These are phyloP conservation scores for Daedalea quercina DNA, from an alignment of 768 basidiomycete genomes.

Conservation along the genomic window DNA sequence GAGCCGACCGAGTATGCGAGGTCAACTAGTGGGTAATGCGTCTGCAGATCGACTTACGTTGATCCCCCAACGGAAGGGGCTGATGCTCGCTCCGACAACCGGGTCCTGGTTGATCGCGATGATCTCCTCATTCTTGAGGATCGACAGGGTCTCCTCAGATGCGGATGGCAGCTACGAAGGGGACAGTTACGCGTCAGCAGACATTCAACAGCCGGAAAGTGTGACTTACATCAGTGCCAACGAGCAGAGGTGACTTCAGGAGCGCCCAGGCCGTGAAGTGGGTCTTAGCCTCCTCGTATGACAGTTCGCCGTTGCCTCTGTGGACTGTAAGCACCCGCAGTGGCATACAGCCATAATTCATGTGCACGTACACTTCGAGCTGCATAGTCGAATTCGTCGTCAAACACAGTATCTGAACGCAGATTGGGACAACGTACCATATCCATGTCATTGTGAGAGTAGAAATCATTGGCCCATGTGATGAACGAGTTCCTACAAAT, in stretches of 20 bases:
- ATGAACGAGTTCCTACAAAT: conserved; percentile 53
- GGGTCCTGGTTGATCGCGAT: conserved; percentile 66
- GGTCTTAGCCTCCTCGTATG: conserved; percentile 57
- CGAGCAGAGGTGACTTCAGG: conserved; percentile 62
- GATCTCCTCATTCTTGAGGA: conserved; percentile 57
- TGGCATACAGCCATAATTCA: background rate
- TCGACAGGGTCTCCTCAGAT: conserved; percentile 42
- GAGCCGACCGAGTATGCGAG: background rate
- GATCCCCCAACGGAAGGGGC: conserved; percentile 63
- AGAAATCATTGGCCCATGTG: conserved; percentile 58
- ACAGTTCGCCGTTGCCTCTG: conserved; percentile 59
- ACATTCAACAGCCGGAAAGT: no score
- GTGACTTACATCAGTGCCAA: conserved; percentile 38
- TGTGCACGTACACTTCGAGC: conserved; percentile 21
- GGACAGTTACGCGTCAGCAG: background rate
- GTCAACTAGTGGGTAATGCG: no score
- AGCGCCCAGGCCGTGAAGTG: conserved; percentile 72
- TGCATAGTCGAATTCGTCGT: background rate
- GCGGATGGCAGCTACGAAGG: conserved; percentile 38
- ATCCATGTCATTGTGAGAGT: conserved; percentile 64
- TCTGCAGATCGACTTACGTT: conserved; percentile 35
- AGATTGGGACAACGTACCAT: conserved; percentile 35
- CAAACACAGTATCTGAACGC: background rate
- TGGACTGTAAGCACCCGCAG: background rate
- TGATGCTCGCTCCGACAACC: conserved; percentile 49